These are phyloP conservation scores for Theobroma grandiflorum DNA, from an alignment of 441 rosid genomes.

Conservation along the genomic window DNA sequence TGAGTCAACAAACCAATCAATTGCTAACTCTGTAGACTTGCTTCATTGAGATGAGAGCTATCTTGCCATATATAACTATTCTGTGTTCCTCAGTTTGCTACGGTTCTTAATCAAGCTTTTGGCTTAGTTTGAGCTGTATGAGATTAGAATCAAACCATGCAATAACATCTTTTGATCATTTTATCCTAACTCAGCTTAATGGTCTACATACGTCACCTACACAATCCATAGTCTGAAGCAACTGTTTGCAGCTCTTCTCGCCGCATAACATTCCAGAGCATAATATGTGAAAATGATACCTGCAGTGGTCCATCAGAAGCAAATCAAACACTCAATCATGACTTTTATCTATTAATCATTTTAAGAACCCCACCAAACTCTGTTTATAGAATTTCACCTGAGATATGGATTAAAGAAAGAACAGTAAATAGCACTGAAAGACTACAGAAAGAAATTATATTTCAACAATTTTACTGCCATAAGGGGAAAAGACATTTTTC, in stretches of 20 bases:
- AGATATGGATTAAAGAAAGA: conserved; percentile 26
- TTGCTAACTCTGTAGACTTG: conserved; percentile 52
- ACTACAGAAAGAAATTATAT: background rate
- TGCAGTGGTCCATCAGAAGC: conserved; percentile 29
- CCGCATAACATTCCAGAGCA: conserved; percentile 32
- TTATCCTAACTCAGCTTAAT: conserved; percentile 22
- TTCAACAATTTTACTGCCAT: background rate
- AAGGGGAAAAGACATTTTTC: background rate
- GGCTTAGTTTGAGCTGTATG: conserved; percentile 30
- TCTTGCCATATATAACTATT: conserved; percentile 27
- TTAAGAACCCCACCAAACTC: conserved; percentile 35
- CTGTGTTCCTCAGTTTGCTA: conserved; percentile 27
- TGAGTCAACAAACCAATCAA: conserved; percentile 53
- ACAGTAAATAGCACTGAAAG: background rate
- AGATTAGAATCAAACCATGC: conserved; percentile 34
- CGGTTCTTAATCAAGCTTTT: conserved; percentile 31
- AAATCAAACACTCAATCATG: conserved; percentile 36
- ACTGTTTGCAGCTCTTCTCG: conserved; percentile 31
- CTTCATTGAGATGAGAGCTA: conserved; percentile 38
- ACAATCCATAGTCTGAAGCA: conserved; percentile 8
- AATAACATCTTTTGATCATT: conserved; percentile 37
- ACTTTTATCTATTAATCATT: conserved; percentile 36
- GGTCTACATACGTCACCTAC: conserved; percentile 14
- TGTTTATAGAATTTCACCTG: conserved; percentile 28
- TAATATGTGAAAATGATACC: conserved; percentile 28